Evolutionary conservation across 352 stramenopile species (phyloP).

Genomic region (Phytophthora brassicae): DNA sequence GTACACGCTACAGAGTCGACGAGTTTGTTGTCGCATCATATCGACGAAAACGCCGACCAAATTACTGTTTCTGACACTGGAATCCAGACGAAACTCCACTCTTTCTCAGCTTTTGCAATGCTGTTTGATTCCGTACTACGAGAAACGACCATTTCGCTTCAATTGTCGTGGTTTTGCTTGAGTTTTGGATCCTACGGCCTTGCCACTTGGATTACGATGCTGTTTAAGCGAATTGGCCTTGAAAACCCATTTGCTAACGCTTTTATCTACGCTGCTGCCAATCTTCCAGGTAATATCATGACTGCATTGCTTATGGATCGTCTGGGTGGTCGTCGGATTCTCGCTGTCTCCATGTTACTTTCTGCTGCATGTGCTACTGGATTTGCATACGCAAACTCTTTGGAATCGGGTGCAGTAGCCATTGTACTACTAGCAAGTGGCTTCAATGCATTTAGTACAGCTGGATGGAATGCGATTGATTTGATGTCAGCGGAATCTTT

Average conservation of each 20-base stretch:
- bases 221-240: constrained; percentile 91
- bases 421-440: constrained; percentile 85
- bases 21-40: constrained; percentile 4
- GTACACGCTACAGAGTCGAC: constrained; percentile 11
- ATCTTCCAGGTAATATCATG: constrained; percentile 91
- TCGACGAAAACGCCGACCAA: not conserved
- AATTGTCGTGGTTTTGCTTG: constrained; percentile 74
- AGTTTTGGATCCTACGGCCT: constrained; percentile 90
- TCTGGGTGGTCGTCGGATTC: constrained; percentile 62
- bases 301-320: constrained; percentile 72
- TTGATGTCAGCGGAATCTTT: constrained; percentile 91
- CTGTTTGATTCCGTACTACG: constrained; percentile 63
- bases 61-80: constrained; percentile 5
- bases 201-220: constrained; percentile 92
- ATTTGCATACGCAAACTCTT: constrained; percentile 71
- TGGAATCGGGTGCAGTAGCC: constrained; percentile 32
- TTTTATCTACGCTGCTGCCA: constrained; percentile 90
- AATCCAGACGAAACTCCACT: constrained; percentile 23
- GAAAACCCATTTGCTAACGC: constrained; percentile 91
- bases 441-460: constrained; percentile 92
- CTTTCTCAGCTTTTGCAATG: constrained; percentile 33
- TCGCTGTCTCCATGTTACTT: constrained; percentile 77
- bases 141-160: constrained; percentile 60
- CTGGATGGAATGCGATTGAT: constrained; percentile 91
- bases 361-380: constrained; percentile 61